Conservation (phyloP, 805 yeast species). For the Kuraishia capsulata region DNA sequence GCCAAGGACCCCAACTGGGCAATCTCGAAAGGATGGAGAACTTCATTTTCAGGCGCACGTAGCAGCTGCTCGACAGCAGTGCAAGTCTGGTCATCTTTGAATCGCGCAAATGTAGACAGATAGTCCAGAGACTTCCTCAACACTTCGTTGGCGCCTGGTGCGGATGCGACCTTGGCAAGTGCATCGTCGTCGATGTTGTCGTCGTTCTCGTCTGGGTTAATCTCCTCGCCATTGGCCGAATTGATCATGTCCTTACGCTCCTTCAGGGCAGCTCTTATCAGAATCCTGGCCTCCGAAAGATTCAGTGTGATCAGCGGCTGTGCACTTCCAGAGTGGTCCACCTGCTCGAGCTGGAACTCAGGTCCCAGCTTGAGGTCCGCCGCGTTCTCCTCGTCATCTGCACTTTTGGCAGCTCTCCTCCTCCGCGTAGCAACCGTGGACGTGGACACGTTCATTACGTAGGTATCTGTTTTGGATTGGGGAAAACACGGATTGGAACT, state of each 20-base stretch:
- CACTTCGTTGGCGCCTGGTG: slow-evolving; percentile 78
- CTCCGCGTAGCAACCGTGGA: slow-evolving; percentile 84
- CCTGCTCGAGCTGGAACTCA: slow-evolving; percentile 77
- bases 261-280: slow-evolving; percentile 82
- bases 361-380: slow-evolving; percentile 82
- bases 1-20: slow-evolving; percentile 83
- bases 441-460: slow-evolving; percentile 83
- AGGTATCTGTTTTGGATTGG: no score
- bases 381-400: slow-evolving; percentile 89
- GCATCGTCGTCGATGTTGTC: slow-evolving; percentile 35
- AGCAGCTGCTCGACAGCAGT: slow-evolving; percentile 87
- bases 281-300: slow-evolving; percentile 79
- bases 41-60: slow-evolving; percentile 54
- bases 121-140: slow-evolving; percentile 88
- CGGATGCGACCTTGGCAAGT: slow-evolving; percentile 41
- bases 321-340: slow-evolving; percentile 71
- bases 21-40: slow-evolving; percentile 89
- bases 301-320: slow-evolving; percentile 78
- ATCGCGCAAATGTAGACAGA: slow-evolving; percentile 76
- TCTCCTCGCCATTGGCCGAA: slow-evolving; percentile 23
- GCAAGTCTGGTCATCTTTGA: slow-evolving; percentile 86
- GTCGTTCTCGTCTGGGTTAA: slow-evolving; percentile 16
- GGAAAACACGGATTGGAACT: no score
- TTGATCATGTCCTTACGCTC: slow-evolving; percentile 53
- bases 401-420: slow-evolving; percentile 46